Evolutionary conservation across 2,329 filamentous ascomycete species (phyloP), one percentile per base, ranked within the genome.

Genomic region (Fusarium palustre): DNA sequence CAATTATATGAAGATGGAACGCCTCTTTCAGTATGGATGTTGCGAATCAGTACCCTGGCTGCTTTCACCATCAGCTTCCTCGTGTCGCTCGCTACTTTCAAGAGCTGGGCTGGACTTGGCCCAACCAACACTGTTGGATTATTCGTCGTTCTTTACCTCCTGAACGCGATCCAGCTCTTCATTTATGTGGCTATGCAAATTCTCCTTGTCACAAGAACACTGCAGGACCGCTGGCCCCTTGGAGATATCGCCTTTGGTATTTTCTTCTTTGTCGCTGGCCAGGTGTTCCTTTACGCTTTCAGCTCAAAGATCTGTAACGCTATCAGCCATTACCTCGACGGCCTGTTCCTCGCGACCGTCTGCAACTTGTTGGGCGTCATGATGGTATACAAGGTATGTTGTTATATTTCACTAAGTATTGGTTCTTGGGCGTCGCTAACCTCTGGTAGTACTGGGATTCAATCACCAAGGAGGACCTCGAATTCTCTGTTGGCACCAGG

Each of bases 1-100:
- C 96, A 98, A 81, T 85, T 99, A 15, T 99, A 99, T 79, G 96
- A 99, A 81, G 96, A 99, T 76, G 96, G 96, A 52, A 99, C 96
- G 2, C 91, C 91, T 3, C 84, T 98, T 41, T 97, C 94, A 0
- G 90, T 99, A 43, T 99, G 96, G 96, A 89, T 97, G 73, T 84
- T 99, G 66, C 90, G 95, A 55, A 81, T 92, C 31, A 90, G 88
- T 77, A 97, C 93, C 3, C 81, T 91, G 18, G 87, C 85, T 68
- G 95, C 97, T 82, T 98, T 97, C 81, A 83, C 91, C 68, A 89
- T 99, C 75, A 92, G 91, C 48, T 96, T 96, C 76, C 88, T 95
- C 55, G 90, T 99, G 54, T 92, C 93, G 22, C 87, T 99, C 28
- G 89, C 94, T 59, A 99, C 96, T 0, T 98, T 98, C 84, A 96